These are phyloP conservation scores for Phytopythium litorale DNA, from an alignment of 352 stramenopile genomes.

Conservation along the genomic window DNA sequence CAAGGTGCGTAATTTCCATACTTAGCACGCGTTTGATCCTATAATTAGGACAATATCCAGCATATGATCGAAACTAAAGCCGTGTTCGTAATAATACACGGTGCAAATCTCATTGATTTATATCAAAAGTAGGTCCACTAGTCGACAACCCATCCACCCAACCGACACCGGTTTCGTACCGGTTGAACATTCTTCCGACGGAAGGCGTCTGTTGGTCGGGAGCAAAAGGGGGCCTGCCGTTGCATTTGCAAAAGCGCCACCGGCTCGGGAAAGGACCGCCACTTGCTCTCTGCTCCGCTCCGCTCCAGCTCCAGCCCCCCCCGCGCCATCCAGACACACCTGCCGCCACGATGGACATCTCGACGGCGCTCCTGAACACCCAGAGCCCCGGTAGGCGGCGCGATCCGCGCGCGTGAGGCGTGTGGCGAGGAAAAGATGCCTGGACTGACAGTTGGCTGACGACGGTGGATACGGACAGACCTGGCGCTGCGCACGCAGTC, in stretches of 20 bases:
- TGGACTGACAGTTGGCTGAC: slow-evolving; percentile 1
- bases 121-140: no score
- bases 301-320: neutral
- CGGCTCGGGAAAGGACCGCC: neutral
- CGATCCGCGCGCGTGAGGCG: neutral
- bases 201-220: no score
- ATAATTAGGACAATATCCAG: no score
- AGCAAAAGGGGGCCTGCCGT: neutral
- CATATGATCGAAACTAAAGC: no score
- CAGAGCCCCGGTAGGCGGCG: slow-evolving; percentile 55
- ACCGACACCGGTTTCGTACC: neutral
- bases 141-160: no score
- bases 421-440: neutral
- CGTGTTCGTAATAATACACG: no score
- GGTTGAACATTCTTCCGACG: neutral
- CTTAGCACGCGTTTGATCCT: no score
- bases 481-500: slow-evolving; percentile 69
- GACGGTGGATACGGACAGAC: slow-evolving; percentile 27
- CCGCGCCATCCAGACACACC: neutral
- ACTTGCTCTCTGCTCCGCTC: neutral
- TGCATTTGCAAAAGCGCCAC: neutral
- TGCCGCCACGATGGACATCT: slow-evolving; percentile 65
- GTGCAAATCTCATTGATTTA: no score
- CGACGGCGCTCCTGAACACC: slow-evolving; percentile 71
- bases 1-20: no score